A percentile compares a stretch with the other conserved stretches of the same genome.
Evolutionary conservation across 2,329 filamentous ascomycete genomes (phyloP).

Genomic region (Arthrocladium fulminans): DNA sequence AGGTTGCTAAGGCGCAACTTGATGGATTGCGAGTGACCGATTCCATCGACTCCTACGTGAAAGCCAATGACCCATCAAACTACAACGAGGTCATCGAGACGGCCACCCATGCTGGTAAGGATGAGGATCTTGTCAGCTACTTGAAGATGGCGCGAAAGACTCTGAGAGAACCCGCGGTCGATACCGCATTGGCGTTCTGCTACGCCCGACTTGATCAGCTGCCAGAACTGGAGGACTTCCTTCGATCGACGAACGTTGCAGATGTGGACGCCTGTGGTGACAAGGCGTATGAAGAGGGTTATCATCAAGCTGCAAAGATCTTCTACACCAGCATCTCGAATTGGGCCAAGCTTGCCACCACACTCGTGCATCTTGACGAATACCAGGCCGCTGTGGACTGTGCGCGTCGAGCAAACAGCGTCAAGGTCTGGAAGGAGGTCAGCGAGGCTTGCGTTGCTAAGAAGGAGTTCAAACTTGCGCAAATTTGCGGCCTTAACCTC

Average conservation of each 20-base stretch:
- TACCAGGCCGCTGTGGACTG: slow-evolving; percentile 98
- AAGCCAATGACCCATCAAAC: slow-evolving; percentile 85
- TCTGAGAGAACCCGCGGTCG: slow-evolving; percentile 82
- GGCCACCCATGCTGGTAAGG: slow-evolving; percentile 89
- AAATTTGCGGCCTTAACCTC: slow-evolving; percentile 96
- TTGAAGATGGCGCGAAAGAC: slow-evolving; percentile 97
- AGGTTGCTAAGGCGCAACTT: slow-evolving; percentile 93
- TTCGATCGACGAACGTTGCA: slow-evolving; percentile 85
- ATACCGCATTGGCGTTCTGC: slow-evolving; percentile 88
- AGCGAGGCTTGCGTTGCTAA: slow-evolving; percentile 92
- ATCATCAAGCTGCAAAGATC: slow-evolving; percentile 95
- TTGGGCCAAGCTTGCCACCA: slow-evolving; percentile 98
- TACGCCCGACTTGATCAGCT: slow-evolving; percentile 89
- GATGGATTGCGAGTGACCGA: slow-evolving; percentile 89
- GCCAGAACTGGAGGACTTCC: slow-evolving; percentile 88
- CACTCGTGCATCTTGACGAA: slow-evolving; percentile 89
- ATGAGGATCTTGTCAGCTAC: slow-evolving; percentile 94
- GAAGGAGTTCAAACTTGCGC: slow-evolving; percentile 97
- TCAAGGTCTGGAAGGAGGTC: slow-evolving; percentile 99
- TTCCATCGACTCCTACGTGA: slow-evolving; percentile 94
- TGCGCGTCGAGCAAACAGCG: slow-evolving; percentile 95
- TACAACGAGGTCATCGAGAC: slow-evolving; percentile 94
- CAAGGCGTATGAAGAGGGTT: slow-evolving; percentile 91
- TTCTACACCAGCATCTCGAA: slow-evolving; percentile 98
- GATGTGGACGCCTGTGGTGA: slow-evolving; percentile 95